Conservation (phyloP, 2,329 filamentous ascomycete genomes). For the Xylariaceae sp. region DNA sequence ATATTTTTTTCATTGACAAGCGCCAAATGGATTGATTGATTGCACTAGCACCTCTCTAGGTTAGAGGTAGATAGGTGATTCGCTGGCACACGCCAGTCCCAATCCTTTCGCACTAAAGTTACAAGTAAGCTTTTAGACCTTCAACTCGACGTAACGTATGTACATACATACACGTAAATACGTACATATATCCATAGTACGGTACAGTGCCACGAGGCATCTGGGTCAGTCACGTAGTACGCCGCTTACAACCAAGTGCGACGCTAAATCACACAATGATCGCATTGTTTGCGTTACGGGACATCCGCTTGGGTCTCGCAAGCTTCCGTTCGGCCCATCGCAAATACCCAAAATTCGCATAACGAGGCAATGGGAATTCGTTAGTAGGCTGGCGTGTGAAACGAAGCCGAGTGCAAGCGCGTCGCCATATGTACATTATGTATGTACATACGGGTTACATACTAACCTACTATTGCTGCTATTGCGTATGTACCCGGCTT, state of each 20-base stretch:
- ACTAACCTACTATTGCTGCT: background rate
- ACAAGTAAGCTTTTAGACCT: no score
- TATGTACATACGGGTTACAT: background rate
- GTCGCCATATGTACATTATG: background rate
- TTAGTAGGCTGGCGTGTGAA: slow-evolving; percentile 2
- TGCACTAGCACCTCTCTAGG: background rate
- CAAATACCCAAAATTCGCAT: slow-evolving; percentile 4
- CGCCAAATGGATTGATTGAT: slow-evolving; percentile 4
- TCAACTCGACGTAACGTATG: no score
- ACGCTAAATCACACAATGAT: background rate
- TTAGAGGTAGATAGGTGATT: no score
- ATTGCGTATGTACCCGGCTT: no score
- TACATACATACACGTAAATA: no score
- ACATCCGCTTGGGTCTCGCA: background rate
- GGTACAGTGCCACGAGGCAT: background rate
- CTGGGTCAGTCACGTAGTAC: background rate
- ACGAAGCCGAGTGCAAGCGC: slow-evolving; percentile 24
- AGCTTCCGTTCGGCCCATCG: slow-evolving; percentile 2
- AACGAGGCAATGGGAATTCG: slow-evolving; percentile 2
- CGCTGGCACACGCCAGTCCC: no score
- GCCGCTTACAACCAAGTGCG: background rate
- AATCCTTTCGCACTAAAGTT: no score
- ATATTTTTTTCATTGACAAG: slow-evolving; percentile 1
- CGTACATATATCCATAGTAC: no score
- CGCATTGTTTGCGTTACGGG: background rate